Evolutionary conservation across 2,329 filamentous ascomycete genomes (phyloP).

Genomic region (Alternaria postmessia): DNA sequence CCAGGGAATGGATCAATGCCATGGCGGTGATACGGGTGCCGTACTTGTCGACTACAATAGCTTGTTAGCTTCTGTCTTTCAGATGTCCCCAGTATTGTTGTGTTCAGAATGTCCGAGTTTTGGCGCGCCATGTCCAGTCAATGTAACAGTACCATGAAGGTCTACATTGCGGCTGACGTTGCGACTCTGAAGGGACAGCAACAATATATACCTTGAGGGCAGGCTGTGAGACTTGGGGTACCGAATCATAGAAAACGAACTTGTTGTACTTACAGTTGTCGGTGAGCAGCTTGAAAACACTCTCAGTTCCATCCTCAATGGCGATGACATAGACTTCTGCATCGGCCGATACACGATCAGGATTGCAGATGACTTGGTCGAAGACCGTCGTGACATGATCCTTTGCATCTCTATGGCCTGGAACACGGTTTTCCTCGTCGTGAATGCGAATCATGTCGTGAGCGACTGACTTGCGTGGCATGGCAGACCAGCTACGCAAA

Average conservation of each 20-base stretch:
- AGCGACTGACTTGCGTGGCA: constrained; percentile 68
- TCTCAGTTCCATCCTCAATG: constrained; percentile 71
- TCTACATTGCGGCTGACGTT: not conserved
- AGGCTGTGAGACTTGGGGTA: not conserved
- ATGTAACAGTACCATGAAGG: not conserved
- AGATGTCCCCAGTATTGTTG: not conserved
- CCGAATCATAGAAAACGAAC: not conserved
- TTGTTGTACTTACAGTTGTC: constrained; percentile 58
- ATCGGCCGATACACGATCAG: constrained; percentile 54
- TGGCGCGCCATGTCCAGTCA: not conserved
- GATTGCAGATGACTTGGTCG: constrained; percentile 63
- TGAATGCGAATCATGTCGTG: constrained; percentile 64
- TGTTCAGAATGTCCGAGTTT: not conserved
- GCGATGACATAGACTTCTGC: constrained; percentile 75
- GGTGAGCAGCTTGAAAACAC: constrained; percentile 67
- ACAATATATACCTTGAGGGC: not conserved
- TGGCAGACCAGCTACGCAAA: constrained; percentile 61
- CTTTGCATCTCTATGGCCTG: constrained; percentile 63
- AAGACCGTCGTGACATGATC: constrained; percentile 76
- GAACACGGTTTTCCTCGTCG: constrained; percentile 66
- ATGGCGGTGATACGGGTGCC: constrained; percentile 40
- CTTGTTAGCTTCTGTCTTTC: constrained; percentile 12
- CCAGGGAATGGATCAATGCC: constrained; percentile 38
- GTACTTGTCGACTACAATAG: constrained; percentile 35
- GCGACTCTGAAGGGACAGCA: not conserved